Evolutionary conservation across 257 asterid species (phyloP).

Genomic region (Scutellaria minor): DNA sequence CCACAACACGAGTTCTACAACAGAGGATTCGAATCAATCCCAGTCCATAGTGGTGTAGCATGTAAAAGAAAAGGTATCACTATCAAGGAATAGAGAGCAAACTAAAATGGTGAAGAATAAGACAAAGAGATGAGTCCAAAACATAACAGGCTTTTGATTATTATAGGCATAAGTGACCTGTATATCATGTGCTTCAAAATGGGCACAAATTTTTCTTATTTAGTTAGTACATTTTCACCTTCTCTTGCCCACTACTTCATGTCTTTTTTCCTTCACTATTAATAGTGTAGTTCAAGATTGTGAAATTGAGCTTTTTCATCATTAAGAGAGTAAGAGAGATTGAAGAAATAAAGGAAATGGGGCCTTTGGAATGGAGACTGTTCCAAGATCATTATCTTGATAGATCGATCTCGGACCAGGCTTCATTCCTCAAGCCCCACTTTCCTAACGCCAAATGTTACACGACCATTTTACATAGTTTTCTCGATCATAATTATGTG

Average conservation of each 20-base stretch:
- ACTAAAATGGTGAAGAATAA: conserved; percentile 18
- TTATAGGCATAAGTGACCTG: conserved; percentile 52
- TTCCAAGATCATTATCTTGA: conserved; percentile 33
- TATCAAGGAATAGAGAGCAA: background rate
- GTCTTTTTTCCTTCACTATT: conserved; percentile 29
- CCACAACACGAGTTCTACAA: too few relatives aligned
- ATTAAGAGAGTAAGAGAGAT: conserved; percentile 36
- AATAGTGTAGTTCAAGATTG: conserved; percentile 22
- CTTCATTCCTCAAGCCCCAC: conserved; percentile 74
- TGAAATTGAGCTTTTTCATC: conserved; percentile 39
- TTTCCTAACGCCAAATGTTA: conserved; percentile 35
- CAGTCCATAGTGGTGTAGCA: background rate
- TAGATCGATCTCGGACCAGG: conserved; percentile 80
- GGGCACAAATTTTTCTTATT: conserved; percentile 21
- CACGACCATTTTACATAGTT: background rate
- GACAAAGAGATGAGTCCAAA: conserved; percentile 45
- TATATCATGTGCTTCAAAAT: conserved; percentile 62
- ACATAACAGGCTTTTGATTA: conserved; percentile 39
- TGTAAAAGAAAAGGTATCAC: background rate
- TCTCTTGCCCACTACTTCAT: conserved; percentile 35
- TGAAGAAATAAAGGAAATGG: conserved; percentile 34
- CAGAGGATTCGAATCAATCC: too few relatives aligned
- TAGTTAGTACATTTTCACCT: background rate
- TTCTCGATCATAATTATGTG: background rate
- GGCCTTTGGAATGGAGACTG: conserved; percentile 79